These are phyloP conservation scores for Mediolabrus comicus DNA, from an alignment of 108 stramenopile genomes.

Conservation along the genomic window DNA sequence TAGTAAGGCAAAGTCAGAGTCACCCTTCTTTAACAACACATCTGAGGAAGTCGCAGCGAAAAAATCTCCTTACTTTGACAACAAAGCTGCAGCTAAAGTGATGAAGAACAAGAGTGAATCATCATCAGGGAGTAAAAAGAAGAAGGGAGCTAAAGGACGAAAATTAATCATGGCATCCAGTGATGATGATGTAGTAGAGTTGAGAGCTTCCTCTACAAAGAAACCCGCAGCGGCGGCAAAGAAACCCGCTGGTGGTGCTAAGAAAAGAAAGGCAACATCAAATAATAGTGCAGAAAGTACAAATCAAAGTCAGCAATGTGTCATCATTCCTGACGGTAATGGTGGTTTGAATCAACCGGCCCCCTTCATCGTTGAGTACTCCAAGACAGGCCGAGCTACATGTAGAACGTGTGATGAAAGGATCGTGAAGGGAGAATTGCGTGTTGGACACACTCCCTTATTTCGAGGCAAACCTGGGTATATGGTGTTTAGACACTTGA, in stretches of 20 bases:
- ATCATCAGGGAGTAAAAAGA: not conserved
- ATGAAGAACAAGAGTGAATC: slow-evolving; percentile 10
- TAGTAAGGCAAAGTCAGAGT: not conserved
- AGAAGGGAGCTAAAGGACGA: not conserved
- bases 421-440: slow-evolving; percentile 64
- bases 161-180: not conserved
- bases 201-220: not conserved
- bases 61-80: slow-evolving; percentile 3
- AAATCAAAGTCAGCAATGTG: slow-evolving; percentile 10
- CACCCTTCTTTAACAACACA: not conserved
- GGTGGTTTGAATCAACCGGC: slow-evolving; percentile 38
- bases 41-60: not conserved
- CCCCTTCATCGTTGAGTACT: slow-evolving; percentile 65
- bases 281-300: not conserved
- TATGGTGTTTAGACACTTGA: slow-evolving; percentile 72
- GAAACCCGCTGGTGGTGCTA: not conserved
- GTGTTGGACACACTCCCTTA: slow-evolving; percentile 71
- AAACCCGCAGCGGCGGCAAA: not conserved
- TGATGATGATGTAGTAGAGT: not conserved
- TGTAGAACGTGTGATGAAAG: slow-evolving; percentile 76
- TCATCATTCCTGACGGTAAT: slow-evolving; percentile 43
- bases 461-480: slow-evolving; percentile 92
- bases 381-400: slow-evolving; percentile 69
- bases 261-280: not conserved
- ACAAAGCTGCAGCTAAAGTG: not conserved